Conservation (phyloP, 345 rosid genomes). For the Eucalyptus cloeziana region DNA sequence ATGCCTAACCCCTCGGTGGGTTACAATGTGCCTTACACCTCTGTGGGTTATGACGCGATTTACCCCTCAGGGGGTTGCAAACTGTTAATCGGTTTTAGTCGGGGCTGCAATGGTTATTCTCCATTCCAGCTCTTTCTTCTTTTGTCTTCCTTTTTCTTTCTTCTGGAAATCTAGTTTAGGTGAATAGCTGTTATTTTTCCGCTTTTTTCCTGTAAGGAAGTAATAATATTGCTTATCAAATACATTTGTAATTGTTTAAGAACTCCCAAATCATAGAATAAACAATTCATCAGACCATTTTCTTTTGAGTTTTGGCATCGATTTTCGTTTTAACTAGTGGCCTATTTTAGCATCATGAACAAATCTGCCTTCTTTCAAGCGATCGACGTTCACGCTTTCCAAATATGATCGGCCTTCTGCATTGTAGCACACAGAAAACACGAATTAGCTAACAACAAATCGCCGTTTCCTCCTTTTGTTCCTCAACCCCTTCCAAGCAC, state of each 20-base stretch:
- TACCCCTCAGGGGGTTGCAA: neutral
- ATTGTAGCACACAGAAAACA: neutral
- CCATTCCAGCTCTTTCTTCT: neutral
- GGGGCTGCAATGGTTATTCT: neutral
- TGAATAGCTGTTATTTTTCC: neutral
- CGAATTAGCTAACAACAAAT: neutral
- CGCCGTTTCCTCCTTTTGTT: neutral
- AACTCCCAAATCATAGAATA: neutral
- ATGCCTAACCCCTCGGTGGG: slow-evolving; percentile 33
- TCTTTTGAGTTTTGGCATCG: neutral
- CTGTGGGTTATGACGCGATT: neutral
- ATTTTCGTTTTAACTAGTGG: neutral
- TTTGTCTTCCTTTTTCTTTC: neutral
- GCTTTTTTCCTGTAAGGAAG: neutral
- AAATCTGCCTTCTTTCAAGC: neutral
- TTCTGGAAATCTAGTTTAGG: neutral
- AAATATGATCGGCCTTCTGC: neutral
- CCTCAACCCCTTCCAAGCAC: neutral
- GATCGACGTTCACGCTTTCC: neutral
- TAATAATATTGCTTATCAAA: neutral
- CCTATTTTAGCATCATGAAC: neutral
- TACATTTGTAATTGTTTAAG: neutral
- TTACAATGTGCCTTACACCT: neutral
- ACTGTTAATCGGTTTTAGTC: neutral
- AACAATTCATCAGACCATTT: neutral